phyloP scores from a whole-genome alignment of 192 early-diverging fungal genomes.

The Rhizoclosmatium globosum region DNA sequence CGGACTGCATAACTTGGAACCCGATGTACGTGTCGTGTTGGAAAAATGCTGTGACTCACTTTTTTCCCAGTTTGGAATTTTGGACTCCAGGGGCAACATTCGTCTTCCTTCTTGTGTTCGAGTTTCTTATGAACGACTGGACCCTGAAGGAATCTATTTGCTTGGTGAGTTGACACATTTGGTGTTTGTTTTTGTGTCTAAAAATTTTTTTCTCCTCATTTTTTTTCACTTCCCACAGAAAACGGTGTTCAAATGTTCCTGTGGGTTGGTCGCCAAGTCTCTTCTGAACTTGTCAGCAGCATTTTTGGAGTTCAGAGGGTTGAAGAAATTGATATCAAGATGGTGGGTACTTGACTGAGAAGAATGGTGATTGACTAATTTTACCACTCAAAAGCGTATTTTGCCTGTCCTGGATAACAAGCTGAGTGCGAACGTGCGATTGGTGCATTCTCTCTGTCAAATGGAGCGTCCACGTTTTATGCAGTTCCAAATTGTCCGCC shows the following conservation, averaged over 20 bases:
- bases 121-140: conserved; percentile 79
- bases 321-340: conserved; percentile 71
- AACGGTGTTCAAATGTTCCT: conserved; percentile 79
- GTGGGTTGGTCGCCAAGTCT: conserved; percentile 86
- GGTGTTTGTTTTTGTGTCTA: conserved; percentile 10
- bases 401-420: conserved; percentile 76
- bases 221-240: conserved; percentile 55
- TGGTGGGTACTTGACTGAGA: conserved; percentile 56
- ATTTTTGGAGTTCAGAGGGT: conserved; percentile 83
- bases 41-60: background rate
- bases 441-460: conserved; percentile 72
- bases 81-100: conserved; percentile 63
- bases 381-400: conserved; percentile 47
- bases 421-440: conserved; percentile 68
- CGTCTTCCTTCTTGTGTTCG: conserved; percentile 73
- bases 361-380: background rate
- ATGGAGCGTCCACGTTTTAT: conserved; percentile 70
- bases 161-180: conserved; percentile 59
- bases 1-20: conserved; percentile 69
- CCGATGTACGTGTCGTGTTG: conserved; percentile 47
- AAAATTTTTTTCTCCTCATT: background rate
- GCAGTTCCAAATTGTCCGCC: conserved; percentile 79
- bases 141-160: conserved; percentile 81
- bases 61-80: conserved; percentile 52
- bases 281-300: conserved; percentile 69